Conservation (phyloP, 495 filamentous ascomycete species). For the Talaromyces borbonicus region DNA sequence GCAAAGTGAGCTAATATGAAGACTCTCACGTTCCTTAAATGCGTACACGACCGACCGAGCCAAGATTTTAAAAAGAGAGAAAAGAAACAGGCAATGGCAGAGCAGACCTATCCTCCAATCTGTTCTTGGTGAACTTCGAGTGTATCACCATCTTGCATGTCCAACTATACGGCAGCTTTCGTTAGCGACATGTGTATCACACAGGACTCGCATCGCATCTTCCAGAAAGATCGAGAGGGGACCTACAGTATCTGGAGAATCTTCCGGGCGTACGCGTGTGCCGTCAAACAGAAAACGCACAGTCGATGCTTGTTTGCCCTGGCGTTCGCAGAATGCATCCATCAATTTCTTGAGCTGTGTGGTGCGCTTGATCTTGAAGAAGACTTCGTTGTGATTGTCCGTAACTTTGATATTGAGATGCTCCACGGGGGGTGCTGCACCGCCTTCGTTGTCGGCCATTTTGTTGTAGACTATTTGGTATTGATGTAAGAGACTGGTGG, state of each 20-base stretch:
- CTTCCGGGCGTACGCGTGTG: constrained; percentile 73
- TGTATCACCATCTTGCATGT: constrained; percentile 94
- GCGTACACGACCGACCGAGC: background rate
- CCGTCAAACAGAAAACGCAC: constrained; percentile 97
- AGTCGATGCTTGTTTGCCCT: constrained; percentile 74
- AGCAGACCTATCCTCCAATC: constrained; percentile 56
- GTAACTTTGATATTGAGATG: constrained; percentile 99
- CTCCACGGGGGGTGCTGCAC: constrained; percentile 51
- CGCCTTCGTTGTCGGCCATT: constrained; percentile 42
- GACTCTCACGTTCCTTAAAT: no score
- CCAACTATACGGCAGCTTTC: constrained; percentile 49
- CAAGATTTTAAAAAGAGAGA: no score
- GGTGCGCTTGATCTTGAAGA: constrained; percentile 99
- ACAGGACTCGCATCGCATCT: no score
- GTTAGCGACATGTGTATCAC: constrained; percentile 9
- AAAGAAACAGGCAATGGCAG: no score
- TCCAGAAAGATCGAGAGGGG: no score
- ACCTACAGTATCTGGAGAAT: constrained; percentile 88
- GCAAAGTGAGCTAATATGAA: no score
- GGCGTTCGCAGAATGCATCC: constrained; percentile 96
- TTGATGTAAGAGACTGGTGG: no score
- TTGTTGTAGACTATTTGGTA: background rate
- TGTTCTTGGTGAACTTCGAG: constrained; percentile 98
- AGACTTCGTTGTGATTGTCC: constrained; percentile 99
- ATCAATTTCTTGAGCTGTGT: constrained; percentile 96